phyloP scores from a whole-genome alignment of 1,139 yeast species.

The Blastobotrys persicus region DNA sequence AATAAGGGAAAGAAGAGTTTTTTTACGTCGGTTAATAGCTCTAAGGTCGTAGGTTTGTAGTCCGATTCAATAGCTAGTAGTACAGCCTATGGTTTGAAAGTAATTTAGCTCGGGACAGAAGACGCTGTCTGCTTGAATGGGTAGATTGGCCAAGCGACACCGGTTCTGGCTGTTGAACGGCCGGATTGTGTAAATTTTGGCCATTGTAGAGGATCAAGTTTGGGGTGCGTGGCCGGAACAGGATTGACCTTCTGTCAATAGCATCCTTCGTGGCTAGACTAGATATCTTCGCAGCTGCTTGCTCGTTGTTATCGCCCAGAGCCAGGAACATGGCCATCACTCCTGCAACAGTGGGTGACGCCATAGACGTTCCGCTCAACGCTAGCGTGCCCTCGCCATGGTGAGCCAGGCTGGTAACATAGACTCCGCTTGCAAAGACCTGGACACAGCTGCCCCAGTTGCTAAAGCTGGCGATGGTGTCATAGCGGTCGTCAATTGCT shows the following conservation, averaged over 20 bases:
- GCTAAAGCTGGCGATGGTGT: slow-evolving; percentile 69
- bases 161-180: neutral
- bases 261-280: slow-evolving; percentile 28
- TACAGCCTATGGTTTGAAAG: neutral
- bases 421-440: slow-evolving; percentile 78
- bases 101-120: neutral
- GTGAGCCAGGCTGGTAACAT: slow-evolving; percentile 42
- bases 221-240: slow-evolving; percentile 47
- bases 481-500: slow-evolving; percentile 75
- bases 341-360: slow-evolving; percentile 81
- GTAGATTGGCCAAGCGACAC: neutral
- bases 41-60: too few species aligned
- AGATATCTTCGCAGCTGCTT: slow-evolving; percentile 24
- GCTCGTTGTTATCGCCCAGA: slow-evolving; percentile 47
- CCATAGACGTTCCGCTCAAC: slow-evolving; percentile 89
- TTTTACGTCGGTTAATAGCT: too few species aligned
- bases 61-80: too few species aligned
- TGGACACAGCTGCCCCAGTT: slow-evolving; percentile 92
- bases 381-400: slow-evolving; percentile 31
- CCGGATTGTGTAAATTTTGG: neutral
- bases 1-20: too few species aligned
- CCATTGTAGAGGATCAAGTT: slow-evolving; percentile 47
- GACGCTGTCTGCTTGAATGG: neutral
- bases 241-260: slow-evolving; percentile 34
- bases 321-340: slow-evolving; percentile 63